Conservation (phyloP, 1,284 basidiomycete genomes). For the Mrakiaceae sp. region DNA sequence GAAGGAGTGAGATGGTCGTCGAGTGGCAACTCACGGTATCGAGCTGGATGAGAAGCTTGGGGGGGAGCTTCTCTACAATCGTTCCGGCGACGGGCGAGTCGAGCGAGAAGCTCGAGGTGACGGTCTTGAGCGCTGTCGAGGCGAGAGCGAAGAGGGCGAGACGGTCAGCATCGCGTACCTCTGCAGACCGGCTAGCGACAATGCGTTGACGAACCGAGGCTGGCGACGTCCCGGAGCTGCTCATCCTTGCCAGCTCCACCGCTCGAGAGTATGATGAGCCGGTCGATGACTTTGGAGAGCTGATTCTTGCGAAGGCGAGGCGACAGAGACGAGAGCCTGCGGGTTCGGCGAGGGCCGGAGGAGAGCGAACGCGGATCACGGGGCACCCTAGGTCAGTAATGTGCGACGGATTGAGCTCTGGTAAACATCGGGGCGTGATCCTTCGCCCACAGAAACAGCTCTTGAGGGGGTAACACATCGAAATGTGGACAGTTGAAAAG, state of each 20-base stretch:
- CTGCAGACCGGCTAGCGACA: background rate
- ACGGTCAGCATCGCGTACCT: background rate
- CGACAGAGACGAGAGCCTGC: conserved; percentile 1
- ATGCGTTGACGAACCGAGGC: conserved; percentile 53
- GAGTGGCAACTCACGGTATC: conserved; percentile 46
- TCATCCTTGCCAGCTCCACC: conserved; percentile 26
- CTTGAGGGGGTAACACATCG: too few species aligned
- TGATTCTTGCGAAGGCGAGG: conserved; percentile 40
- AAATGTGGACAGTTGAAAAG: too few species aligned
- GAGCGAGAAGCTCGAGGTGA: conserved; percentile 74
- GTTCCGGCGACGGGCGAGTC: conserved; percentile 65
- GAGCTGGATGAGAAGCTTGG: conserved; percentile 68
- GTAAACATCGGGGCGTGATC: too few species aligned
- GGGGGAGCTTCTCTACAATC: conserved; percentile 72
- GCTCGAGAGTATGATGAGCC: conserved; percentile 50
- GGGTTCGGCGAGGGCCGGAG: too few species aligned
- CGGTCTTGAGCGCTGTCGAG: conserved; percentile 73
- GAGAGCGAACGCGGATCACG: too few species aligned
- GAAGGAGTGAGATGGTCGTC: conserved; percentile 4
- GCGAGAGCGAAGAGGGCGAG: background rate
- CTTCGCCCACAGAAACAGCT: too few species aligned
- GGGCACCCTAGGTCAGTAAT: too few species aligned
- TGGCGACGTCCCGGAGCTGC: conserved; percentile 67
- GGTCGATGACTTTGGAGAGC: conserved; percentile 79
- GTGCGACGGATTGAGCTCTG: too few species aligned